Evolutionary conservation across 2,329 filamentous ascomycete genomes (phyloP), one percentile per base, ranked within the genome.

Genomic region (Arthrobotrys pseudoclavata): DNA sequence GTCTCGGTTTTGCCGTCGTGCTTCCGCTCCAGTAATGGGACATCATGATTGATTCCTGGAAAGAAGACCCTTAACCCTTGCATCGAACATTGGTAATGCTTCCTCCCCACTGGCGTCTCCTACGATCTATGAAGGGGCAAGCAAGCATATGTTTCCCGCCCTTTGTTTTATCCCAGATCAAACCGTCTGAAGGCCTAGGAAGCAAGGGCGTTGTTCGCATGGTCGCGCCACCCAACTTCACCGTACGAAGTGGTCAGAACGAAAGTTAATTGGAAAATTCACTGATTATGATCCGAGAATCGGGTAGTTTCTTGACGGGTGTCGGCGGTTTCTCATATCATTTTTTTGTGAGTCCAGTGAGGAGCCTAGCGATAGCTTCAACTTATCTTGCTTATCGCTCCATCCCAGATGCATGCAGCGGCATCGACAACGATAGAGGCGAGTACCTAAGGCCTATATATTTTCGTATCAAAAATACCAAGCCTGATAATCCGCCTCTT

Each of bases 361-460:
- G 37, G 40, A 60, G 53, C 53, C 52, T 47, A 57, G 26, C 52
- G 52, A 57, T 48, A 52, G 29, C 29, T 61, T 61, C 40, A 40
- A 63, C 37, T 50, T 60, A 69, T 69, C 31, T 60, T 60, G 20
- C 60, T 74, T 74, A 74, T 74, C 69, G 62, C 31, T 37, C 37
- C 50, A 29, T 53, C 48, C 40, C 45, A 53, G 29, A 22, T 67
- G 69, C 69, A 22, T 67, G 69, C 69, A 48, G 47, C 18, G 7
- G 57, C 60, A 55, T 55, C 34, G 22, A 70, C 45, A 31, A 20
- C 45, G 67, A 62, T 24, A 63, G 45, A 42, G 52, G 29, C 42
- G 47, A 69, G 29, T 7, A 45, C 42, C 34, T 24, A 5, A 47
- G 34, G 45, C 47, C 31, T 53, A 63, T 63, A 12, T 4, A 71